Evolutionary conservation across 441 rosid genomes (phyloP).

Genomic region (Aquilaria agallochum): DNA sequence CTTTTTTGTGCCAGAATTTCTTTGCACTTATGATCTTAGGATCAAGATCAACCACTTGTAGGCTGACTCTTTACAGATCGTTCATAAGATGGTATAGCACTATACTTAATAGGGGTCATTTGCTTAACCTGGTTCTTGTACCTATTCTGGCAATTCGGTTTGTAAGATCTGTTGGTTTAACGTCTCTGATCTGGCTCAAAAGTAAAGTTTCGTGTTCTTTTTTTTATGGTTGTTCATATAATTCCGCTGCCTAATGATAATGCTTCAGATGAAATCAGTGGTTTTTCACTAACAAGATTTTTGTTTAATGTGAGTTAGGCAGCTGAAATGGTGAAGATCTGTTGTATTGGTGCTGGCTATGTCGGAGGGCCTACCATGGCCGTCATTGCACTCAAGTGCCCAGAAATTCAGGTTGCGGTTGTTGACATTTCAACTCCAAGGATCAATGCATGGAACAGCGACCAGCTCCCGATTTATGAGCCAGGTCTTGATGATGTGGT

Average conservation of each 20-base stretch:
- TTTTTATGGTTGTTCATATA: too few relatives aligned
- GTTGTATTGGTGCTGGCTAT: conserved; percentile 58
- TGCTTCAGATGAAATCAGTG: too few relatives aligned
- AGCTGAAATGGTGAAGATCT: conserved; percentile 52
- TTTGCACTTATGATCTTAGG: too few relatives aligned
- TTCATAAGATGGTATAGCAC: too few relatives aligned
- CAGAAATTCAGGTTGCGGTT: conserved; percentile 40
- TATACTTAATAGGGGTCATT: not conserved
- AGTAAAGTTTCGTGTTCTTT: too few relatives aligned
- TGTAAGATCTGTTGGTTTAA: not conserved
- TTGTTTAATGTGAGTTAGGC: conserved; percentile 10
- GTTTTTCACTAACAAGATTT: not conserved
- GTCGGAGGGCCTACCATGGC: conserved; percentile 69
- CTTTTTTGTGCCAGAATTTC: not conserved
- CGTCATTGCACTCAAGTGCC: conserved; percentile 52
- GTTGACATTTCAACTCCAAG: conserved; percentile 46
- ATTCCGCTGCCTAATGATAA: too few relatives aligned
- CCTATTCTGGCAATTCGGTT: not conserved
- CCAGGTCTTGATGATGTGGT: conserved; percentile 59
- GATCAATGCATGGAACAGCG: conserved; percentile 54
- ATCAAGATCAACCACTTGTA: too few relatives aligned
- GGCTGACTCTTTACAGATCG: too few relatives aligned
- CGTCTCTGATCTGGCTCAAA: not conserved
- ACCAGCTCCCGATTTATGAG: conserved; percentile 51
- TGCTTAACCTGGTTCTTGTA: conserved; percentile 2